Evolutionary conservation across 495 filamentous ascomycete genomes (phyloP).

Genomic region (Lophium mytilinum): DNA sequence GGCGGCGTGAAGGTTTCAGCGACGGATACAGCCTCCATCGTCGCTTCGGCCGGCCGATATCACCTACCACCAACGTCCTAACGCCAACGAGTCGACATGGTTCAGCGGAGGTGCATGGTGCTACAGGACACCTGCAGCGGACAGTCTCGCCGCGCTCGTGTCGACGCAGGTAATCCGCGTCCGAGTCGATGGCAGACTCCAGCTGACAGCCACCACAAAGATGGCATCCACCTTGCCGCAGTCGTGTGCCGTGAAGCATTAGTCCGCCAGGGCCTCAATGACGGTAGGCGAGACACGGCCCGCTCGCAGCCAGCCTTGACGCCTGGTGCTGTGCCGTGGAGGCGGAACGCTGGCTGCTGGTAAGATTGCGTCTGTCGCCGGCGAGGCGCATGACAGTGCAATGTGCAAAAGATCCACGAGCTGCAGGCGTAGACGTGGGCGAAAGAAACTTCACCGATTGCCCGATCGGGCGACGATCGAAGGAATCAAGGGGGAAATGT

Average conservation of each 20-base stretch:
- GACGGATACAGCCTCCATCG: background rate
- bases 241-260: background rate
- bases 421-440: slow-evolving; percentile 13
- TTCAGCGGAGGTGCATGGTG: background rate
- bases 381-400: slow-evolving; percentile 9
- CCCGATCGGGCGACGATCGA: slow-evolving; percentile 13
- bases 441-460: slow-evolving; percentile 8
- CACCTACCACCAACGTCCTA: background rate
- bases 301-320: background rate
- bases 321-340: background rate
- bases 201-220: background rate
- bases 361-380: background rate
- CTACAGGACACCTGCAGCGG: background rate
- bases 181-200: background rate
- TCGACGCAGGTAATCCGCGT: background rate
- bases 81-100: background rate
- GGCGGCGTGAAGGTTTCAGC: background rate
- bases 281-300: too few relatives aligned
- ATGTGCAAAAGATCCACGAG: slow-evolving; percentile 5
- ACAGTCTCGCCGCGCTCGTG: background rate
- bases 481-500: slow-evolving; percentile 3
- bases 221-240: background rate
- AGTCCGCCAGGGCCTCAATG: background rate
- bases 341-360: background rate
- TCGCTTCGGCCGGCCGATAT: background rate